Base-by-base conservation (phyloP, 208 protist species). In the Trypanosoma caninum region DNA sequence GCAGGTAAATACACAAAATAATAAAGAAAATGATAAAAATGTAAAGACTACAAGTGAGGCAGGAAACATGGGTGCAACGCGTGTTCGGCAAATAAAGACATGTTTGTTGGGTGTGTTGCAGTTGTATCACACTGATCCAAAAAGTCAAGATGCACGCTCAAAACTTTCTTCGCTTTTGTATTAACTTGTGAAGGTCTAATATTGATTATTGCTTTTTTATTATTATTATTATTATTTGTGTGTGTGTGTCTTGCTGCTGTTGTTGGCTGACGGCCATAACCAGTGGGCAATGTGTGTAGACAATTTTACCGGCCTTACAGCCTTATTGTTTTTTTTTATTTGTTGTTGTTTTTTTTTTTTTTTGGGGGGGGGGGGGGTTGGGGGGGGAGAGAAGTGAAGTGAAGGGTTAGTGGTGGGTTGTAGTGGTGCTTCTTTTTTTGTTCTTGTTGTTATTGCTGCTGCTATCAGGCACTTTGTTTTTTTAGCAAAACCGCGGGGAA, bases 161-260 rank as follows among this genome's bases (percentile, higher is more conserved):
- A 66, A 80, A 13, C 69, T 94, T 2, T 76, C 82, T 3, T 94
- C 88, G 2, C 50, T 94, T 3, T 33, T 94, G 45, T 85, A 88
- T 52, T 94, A 57, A 69, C 11, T 31, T 18, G n/a, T n/a, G n/a
- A n/a, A n/a, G n/a, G n/a, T n/a, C n/a, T n/a, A n/a, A n/a, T 40
- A 13, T 40, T 40, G 35, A 16, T 56, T 58, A 22, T 8, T 42
- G 30, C 38, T n/a, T 58, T 31, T 42, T 11, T 30, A 44, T 44
- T 44, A 13, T 44, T 44, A 16, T 13, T 44, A 18, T 13, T 44
- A 18, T 44, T 44, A 23, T 3, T 13, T 40, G 35, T 13, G 35
- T 40, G 35, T 40, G 10, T 40, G 35, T 7, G 35, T 13, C 10
- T 40, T 40, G 7, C 35, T 7, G 10, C 13, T 13, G 7, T 40